Percentiles rank a stretch among this genome's conserved stretches.
Conservation (phyloP, 352 stramenopile genomes). For the Phytophthora tentaculata region DNA sequence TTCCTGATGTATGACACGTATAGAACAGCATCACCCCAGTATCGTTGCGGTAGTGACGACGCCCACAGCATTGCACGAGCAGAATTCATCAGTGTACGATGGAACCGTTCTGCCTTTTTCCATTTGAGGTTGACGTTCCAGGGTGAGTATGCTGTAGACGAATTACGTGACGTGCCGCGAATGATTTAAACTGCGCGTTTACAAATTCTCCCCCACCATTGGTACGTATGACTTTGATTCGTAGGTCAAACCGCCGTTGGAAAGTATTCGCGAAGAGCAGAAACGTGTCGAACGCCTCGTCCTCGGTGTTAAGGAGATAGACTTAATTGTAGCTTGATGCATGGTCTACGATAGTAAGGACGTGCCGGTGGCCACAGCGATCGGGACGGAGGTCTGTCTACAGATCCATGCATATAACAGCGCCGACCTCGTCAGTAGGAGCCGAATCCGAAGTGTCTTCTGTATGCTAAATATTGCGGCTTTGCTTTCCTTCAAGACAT, state of each 20-base stretch:
- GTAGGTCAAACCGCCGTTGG: conserved; percentile 1
- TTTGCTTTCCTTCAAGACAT: too few species aligned
- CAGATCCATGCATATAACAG: too few species aligned
- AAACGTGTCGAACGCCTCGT: conserved; percentile 10
- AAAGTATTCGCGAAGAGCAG: conserved; percentile 7
- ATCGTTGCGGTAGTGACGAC: not conserved
- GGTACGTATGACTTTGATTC: not conserved
- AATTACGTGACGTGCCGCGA: conserved; percentile 12
- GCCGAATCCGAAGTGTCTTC: too few species aligned
- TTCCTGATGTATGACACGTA: conserved; percentile 17
- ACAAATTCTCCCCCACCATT: conserved; percentile 14
- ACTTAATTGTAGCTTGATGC: conserved; percentile 22
- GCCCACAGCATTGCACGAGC: conserved; percentile 6
- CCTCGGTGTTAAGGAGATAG: conserved; percentile 10
- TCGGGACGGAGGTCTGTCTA: not conserved
- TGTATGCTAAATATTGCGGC: too few species aligned
- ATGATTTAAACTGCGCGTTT: not conserved
- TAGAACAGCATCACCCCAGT: conserved; percentile 7
- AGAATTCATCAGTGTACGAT: conserved; percentile 6
- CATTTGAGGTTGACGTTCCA: conserved; percentile 13
- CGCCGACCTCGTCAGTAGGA: too few species aligned
- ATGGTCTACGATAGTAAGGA: conserved; percentile 19
- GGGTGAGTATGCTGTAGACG: too few species aligned
- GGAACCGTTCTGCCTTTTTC: not conserved
- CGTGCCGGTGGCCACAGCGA: conserved; percentile 5